A percentile compares a stretch with the other conserved stretches of the same genome.
Conservation (phyloP, 345 rosid genomes). For the Trapa bicornis region DNA sequence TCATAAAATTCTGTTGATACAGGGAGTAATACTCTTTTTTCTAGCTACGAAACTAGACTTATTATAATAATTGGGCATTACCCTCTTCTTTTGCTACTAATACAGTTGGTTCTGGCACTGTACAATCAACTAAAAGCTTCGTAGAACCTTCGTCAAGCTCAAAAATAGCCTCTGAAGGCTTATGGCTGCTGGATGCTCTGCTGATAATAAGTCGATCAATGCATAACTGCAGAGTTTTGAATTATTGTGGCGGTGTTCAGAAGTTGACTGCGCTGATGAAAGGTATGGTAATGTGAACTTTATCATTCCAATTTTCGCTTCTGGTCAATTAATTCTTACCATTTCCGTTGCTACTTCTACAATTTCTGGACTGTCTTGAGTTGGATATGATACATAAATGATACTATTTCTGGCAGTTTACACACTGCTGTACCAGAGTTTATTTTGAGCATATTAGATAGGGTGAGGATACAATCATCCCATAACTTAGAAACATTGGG, state of each 20-base stretch:
- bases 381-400: not conserved
- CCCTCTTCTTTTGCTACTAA: conserved; percentile 11
- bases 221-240: conserved; percentile 63
- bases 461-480: no score
- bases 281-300: conserved; percentile 24
- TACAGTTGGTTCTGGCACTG: conserved; percentile 30
- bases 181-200: conserved; percentile 47
- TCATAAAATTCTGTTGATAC: no score
- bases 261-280: conserved; percentile 59
- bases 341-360: not conserved
- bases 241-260: conserved; percentile 53
- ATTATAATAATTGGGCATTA: no score
- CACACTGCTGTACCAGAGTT: no score
- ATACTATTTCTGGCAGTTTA: not conserved
- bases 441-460: no score
- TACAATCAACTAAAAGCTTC: conserved; percentile 20
- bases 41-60: not conserved
- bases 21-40: no score
- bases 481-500: no score
- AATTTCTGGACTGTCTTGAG: not conserved
- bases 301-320: not conserved
- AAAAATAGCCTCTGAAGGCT: conserved; percentile 34
- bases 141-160: conserved; percentile 27
- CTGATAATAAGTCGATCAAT: conserved; percentile 42
- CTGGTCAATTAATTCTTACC: not conserved